phyloP scores from a whole-genome alignment of 1,139 yeast genomes.

The Diutina siamensis region DNA sequence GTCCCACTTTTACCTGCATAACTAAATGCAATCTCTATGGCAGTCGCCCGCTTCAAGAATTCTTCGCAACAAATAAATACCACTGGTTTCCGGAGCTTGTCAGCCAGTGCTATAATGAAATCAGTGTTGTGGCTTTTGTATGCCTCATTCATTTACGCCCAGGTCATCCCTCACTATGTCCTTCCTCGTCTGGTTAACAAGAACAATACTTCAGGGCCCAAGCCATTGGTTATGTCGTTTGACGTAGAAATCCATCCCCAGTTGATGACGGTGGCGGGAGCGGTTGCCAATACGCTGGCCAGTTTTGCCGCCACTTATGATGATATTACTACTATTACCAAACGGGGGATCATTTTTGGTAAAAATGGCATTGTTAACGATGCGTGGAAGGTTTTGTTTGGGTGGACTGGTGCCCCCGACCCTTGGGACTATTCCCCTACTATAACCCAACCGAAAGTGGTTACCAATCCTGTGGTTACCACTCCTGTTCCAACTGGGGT shows the following conservation, averaged over 20 bases:
- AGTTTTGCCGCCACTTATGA: no score
- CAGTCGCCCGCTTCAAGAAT: no score
- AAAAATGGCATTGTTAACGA: neutral
- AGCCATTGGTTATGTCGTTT: neutral
- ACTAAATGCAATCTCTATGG: no score
- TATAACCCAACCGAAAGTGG: neutral
- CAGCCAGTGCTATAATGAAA: no score
- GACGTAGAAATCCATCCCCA: neutral
- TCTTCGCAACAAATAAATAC: no score
- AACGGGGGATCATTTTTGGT: neutral
- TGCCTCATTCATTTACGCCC: constrained; percentile 1
- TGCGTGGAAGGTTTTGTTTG: neutral
- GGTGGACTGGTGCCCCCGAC: neutral
- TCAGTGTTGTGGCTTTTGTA: neutral
- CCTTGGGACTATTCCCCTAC: neutral
- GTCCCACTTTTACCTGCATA: no score
- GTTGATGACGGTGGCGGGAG: neutral
- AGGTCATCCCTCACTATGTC: neutral
- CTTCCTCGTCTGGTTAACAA: neutral
- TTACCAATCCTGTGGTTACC: neutral
- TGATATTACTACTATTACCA: neutral
- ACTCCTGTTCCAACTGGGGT: neutral
- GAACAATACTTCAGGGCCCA: neutral
- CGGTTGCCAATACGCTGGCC: neutral
- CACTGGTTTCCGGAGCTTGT: no score